Evolutionary conservation across 2,329 filamentous ascomycete species (phyloP), one percentile per base, ranked within the genome.

Genomic region (Huntiella savannae): DNA sequence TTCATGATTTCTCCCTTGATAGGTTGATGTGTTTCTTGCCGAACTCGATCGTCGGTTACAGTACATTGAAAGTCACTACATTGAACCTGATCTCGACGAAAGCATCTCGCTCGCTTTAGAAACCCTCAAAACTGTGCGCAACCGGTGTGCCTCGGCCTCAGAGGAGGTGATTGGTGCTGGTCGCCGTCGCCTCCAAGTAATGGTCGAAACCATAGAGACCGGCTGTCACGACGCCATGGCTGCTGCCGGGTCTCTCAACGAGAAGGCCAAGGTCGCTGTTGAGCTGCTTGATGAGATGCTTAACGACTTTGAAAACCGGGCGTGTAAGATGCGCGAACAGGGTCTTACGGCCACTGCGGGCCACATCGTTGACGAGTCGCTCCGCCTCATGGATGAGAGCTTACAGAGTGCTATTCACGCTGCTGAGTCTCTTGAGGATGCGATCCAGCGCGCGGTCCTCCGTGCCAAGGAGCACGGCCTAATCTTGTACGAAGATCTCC

Each of bases 131-230:
- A 78, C 84, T 5, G 87, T 98, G 19, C 78, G 87, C 51, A 79
- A 85, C 53, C 77, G 85, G 55, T 98, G 91, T 62, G 85, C 84
- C 35, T 77, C 87, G 52, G 86, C 88, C 15, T 92, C 87, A 1
- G 88, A 85, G 51, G 88, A 91, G 57, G 74, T 95, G 40, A 75
- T 96, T 54, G 91, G 86, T 48, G 83, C 82, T 34, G 87, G 91
- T 16, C 79, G 83, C 45, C 76, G 84, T 52, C 75, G 86, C 50
- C 77, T 92, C 50, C 82, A 84, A 52, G 75, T 96, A 49, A 79
- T 96, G 65, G 85, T 98, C 33, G 88, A 96, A 55, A 94, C 86
- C 1, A 67, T 98, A 11, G 91, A 98, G 60, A 71, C 72, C 22
- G 73, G 83, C 52, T 98, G 95, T 62, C 79, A 92, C 52, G 83